A percentile compares a stretch with the other conserved stretches of the same genome.
These are phyloP conservation scores for Dactylonectria macrodidyma DNA, from an alignment of 2,329 filamentous ascomycete genomes.

Conservation along the genomic window DNA sequence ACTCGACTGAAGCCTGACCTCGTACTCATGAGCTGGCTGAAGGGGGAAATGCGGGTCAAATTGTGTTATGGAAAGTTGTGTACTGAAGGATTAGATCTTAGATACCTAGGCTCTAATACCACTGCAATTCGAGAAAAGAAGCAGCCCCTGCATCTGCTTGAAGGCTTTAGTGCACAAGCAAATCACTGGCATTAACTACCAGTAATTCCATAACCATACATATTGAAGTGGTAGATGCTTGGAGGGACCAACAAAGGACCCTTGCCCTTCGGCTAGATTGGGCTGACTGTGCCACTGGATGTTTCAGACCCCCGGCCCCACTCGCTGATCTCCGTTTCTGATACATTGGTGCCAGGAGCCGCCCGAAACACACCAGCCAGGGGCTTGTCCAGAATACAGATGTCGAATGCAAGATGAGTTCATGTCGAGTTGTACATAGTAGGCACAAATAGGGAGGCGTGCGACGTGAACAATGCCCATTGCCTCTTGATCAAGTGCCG, in stretches of 20 bases:
- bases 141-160: too few relatives aligned
- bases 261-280: neutral
- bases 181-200: too few relatives aligned
- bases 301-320: conserved; percentile 21
- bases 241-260: neutral
- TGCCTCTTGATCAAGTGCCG: neutral
- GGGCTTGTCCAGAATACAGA: neutral
- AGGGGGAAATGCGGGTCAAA: too few relatives aligned
- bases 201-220: too few relatives aligned
- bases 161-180: too few relatives aligned
- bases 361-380: conserved; percentile 7
- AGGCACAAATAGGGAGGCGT: neutral
- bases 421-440: neutral
- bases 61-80: too few relatives aligned
- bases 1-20: too few relatives aligned
- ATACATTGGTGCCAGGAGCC: conserved; percentile 18
- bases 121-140: too few relatives aligned
- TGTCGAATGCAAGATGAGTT: neutral
- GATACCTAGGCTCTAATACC: too few relatives aligned
- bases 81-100: too few relatives aligned
- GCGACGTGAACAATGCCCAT: neutral
- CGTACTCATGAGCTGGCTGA: too few relatives aligned
- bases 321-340: conserved; percentile 23
- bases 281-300: neutral
- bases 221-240: neutral